phyloP scores from a whole-genome alignment of 2,329 filamentous ascomycete genomes.

The Phyllosticta citriasiana region DNA sequence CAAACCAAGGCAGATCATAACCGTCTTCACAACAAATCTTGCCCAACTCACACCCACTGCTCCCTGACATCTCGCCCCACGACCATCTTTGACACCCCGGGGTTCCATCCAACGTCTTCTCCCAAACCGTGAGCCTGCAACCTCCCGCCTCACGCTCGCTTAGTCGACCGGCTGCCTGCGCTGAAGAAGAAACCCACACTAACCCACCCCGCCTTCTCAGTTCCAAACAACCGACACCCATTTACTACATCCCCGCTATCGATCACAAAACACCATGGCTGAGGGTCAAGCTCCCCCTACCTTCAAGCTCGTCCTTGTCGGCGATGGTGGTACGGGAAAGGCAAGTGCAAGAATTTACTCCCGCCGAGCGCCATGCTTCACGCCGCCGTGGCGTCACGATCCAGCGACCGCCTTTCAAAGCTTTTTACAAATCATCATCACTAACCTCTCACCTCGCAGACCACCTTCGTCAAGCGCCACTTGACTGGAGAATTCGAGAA shows the following conservation, averaged over 20 bases:
- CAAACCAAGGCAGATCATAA: slow-evolving; percentile 6
- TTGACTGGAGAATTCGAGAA: slow-evolving; percentile 99
- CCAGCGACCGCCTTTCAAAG: slow-evolving; percentile 6
- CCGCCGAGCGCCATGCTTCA: neutral
- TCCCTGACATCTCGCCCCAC: slow-evolving; percentile 9
- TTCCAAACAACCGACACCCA: slow-evolving; percentile 6
- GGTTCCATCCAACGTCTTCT: neutral
- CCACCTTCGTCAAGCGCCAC: slow-evolving; percentile 99
- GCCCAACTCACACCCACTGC: slow-evolving; percentile 7
- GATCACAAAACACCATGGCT: slow-evolving; percentile 50
- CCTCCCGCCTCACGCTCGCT: neutral
- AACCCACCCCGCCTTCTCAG: slow-evolving; percentile 7
- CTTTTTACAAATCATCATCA: slow-evolving; percentile 6
- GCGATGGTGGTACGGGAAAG: slow-evolving; percentile 99
- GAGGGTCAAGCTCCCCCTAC: slow-evolving; percentile 52
- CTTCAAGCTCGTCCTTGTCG: slow-evolving; percentile 99
- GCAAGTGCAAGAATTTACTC: slow-evolving; percentile 42
- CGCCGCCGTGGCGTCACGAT: slow-evolving; percentile 6
- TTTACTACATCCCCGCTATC: slow-evolving; percentile 6
- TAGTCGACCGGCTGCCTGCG: neutral
- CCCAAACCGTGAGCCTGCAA: slow-evolving; percentile 1
- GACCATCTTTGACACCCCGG: slow-evolving; percentile 6
- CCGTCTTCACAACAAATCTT: slow-evolving; percentile 11
- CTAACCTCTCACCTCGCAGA: slow-evolving; percentile 44
- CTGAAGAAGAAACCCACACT: slow-evolving; percentile 5